Conservation (phyloP, 176 grass and related monocot genomes). For the Lolium perenne region DNA sequence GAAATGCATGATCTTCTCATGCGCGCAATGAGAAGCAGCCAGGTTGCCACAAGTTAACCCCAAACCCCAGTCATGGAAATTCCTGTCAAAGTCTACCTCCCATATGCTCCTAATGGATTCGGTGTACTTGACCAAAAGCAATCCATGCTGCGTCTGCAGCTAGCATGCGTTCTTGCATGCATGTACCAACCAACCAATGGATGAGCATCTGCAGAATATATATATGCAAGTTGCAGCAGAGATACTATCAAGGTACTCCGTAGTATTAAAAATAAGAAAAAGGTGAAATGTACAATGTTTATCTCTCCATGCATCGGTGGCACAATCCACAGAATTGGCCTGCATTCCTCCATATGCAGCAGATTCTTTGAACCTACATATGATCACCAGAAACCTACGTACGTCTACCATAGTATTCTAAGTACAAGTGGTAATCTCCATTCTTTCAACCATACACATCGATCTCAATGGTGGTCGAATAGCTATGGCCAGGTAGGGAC, state of each 20-base stretch:
- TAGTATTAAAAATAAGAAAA: background rate
- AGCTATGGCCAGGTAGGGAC: conserved; percentile 21
- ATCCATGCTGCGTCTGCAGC: background rate
- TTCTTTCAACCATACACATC: conserved; percentile 20
- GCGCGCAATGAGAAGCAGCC: background rate
- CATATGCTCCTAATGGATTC: background rate
- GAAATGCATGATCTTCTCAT: conserved; percentile 9
- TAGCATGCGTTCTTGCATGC: background rate
- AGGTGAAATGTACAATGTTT: background rate
- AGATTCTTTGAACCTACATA: conserved; percentile 16
- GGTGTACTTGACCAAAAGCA: background rate
- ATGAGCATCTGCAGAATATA: background rate
- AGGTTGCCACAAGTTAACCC: background rate
- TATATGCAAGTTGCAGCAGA: conserved; percentile 12
- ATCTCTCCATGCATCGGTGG: background rate
- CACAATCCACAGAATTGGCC: conserved; percentile 36
- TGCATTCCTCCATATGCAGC: background rate
- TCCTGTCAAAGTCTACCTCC: conserved; percentile 22
- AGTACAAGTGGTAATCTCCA: conserved; percentile 2
- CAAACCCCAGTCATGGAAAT: conserved; percentile 16
- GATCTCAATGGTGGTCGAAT: conserved; percentile 18
- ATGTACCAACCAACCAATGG: conserved; percentile 28
- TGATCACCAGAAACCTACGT: conserved; percentile 10
- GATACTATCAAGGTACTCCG: background rate
- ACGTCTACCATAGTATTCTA: background rate